These are phyloP conservation scores for Penicillium salamii DNA, from an alignment of 495 filamentous ascomycete species.

Conservation along the genomic window DNA sequence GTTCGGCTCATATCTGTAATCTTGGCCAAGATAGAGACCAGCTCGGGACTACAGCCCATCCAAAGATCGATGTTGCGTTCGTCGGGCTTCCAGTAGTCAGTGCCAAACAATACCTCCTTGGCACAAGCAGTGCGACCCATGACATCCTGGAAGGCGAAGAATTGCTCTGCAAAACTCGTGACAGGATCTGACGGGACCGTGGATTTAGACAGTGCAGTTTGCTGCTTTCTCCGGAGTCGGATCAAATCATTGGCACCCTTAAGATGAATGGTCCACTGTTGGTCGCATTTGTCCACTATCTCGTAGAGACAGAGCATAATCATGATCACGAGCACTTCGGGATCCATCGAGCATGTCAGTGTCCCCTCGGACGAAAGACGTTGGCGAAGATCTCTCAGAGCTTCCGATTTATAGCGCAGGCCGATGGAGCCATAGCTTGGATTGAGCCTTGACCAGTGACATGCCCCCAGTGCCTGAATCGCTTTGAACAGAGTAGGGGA, in stretches of 20 bases:
- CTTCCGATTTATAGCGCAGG: constrained; percentile 37
- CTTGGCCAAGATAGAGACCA: constrained; percentile 37
- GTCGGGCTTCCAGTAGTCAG: constrained; percentile 41
- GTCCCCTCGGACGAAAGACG: constrained; percentile 27
- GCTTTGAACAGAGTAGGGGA: constrained; percentile 38
- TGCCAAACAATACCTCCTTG: constrained; percentile 37
- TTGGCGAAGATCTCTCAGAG: constrained; percentile 36
- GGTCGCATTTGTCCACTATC: constrained; percentile 45
- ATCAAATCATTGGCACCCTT: constrained; percentile 45
- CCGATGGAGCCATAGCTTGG: constrained; percentile 28
- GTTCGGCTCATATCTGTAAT: constrained; percentile 44
- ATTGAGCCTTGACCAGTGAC: constrained; percentile 33
- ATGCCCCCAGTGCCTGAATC: constrained; percentile 40
- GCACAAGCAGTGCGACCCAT: constrained; percentile 48
- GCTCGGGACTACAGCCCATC: constrained; percentile 47
- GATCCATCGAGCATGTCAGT: constrained; percentile 25
- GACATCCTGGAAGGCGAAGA: constrained; percentile 49
- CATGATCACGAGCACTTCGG: constrained; percentile 43
- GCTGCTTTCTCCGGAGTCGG: constrained; percentile 30
- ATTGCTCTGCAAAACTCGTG: constrained; percentile 39
- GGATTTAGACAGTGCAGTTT: constrained; percentile 9
- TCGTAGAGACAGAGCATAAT: constrained; percentile 48
- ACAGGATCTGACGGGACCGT: constrained; percentile 21
- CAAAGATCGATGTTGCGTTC: constrained; percentile 38
- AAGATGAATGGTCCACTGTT: constrained; percentile 43